Evolutionary conservation across 352 stramenopile species (phyloP), one percentile per base, ranked within the genome.

Genomic region (Thraustochytrium striatum): DNA sequence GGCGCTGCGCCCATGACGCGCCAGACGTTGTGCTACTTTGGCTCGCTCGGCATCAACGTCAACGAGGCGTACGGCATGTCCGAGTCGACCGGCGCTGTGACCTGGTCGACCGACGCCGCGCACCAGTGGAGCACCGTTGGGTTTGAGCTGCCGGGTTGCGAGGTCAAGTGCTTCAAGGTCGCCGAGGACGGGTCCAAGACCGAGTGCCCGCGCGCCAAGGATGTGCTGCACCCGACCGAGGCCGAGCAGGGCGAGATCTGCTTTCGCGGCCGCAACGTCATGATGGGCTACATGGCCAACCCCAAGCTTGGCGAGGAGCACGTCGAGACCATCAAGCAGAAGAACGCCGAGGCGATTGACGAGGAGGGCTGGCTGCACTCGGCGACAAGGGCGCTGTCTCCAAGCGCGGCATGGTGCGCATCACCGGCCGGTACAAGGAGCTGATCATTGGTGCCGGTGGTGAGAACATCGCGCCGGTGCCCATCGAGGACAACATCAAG

Each of bases 161-260:
- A 80, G 9, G 70, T 80, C 39, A 72, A 69, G 21, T 21, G 44
- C 16, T 75, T 81, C 57, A 72, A 52, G 25, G 36, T 69, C 33
- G n/a, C 9, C 73, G 52, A 62, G 58, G 70, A 80, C 47, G 70
- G 58, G 11, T 58, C 32, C 55, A 80, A 80, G 70, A 69, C 41
- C 53, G 43, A 61, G 55, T 53, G 59, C 47, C 70, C 70, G n/a
- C 38, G n/a, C 33, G 36, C 58, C 35, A 84, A 84, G 19, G 50
- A 69, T 47, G 82, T 72, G 57, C 21, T 50, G 25, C 41, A 81
- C n/a, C 16, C 98, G 73, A 91, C 90, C 69, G 83, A 87, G n/a
- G 92, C 98, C 78, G 91, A 96, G 16, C 84, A 98, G 13, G 87
- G 96, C 39, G 98, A 97, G 85, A 97, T 98, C 82, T 90, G 88